Base-by-base conservation (phyloP, 2,329 filamentous ascomycete species). In the Dendrostoma leiphaemia region DNA sequence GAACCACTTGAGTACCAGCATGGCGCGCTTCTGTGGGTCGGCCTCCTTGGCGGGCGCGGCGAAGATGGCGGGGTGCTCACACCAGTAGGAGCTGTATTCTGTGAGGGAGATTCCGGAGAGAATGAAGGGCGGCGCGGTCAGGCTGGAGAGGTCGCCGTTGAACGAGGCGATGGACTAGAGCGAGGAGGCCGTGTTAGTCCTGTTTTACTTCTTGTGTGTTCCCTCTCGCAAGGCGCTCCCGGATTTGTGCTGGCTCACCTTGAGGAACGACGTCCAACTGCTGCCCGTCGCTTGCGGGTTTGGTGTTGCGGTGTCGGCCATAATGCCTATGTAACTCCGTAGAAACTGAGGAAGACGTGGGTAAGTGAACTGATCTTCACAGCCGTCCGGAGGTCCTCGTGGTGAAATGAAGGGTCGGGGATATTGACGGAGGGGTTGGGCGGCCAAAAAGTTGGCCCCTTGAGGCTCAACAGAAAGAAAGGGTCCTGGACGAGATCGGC, bases 1-100 rank as follows among this genome's bases (percentile, higher is more conserved):
- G 75, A 97, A 97, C 93, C 93, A 97, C 72, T 93, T 95, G 64
- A 97, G 77, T n/a, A 97, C 93, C 31, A 93, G 78, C 61, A 96
- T 74, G 19, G 90, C 87, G 58, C 93, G 85, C 76, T 91, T 94
- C 64, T 88, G 84, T 0, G 91, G 82, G 68, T 96, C 89, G 49
- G 85, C 64, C 70, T 96, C 91, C 54, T 81, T 79, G 46, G 91
- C 88, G 3, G 93, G 90, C 12, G 92, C 91, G 56, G 91, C 84
- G 63, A 97, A 88, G 57, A 96, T 74, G 17, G 77, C 72, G 3
- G 89, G 89, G 65, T 91, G 87, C 62, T 91, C 89, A 59, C 85
- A 86, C 89, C 89, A 93, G 75, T 91, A 92, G 49, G 87, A 83
- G 59, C 87, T 90, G 75, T 89, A 92, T 69, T 93, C 89, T 63